phyloP scores from a whole-genome alignment of 768 basidiomycete species.

The Holtermannia corniformis region DNA sequence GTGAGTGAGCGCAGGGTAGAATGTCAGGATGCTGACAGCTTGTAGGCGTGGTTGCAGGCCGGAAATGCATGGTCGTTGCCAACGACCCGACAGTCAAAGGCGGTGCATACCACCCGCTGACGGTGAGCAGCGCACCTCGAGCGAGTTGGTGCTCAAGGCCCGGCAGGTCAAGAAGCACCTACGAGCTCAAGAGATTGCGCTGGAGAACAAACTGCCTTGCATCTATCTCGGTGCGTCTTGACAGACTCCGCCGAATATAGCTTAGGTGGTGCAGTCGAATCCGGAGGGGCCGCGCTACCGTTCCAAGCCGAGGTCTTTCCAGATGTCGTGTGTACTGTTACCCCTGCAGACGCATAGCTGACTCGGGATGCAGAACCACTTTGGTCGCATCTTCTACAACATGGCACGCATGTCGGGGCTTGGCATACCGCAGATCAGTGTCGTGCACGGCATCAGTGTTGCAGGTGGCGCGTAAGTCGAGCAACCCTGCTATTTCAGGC shows the following conservation, averaged over 20 bases:
- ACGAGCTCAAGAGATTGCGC: constrained; percentile 87
- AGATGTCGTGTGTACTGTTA: constrained; percentile 47
- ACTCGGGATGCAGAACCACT: constrained; percentile 55
- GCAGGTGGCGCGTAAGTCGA: constrained; percentile 82
- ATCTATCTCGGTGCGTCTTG: constrained; percentile 71
- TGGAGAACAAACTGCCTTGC: constrained; percentile 79
- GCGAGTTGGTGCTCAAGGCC: too few species aligned
- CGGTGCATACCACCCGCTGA: constrained; percentile 82
- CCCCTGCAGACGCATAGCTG: not conserved
- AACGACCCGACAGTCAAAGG: constrained; percentile 93
- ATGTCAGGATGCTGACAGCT: not conserved
- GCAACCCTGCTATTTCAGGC: not conserved
- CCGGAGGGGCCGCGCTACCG: constrained; percentile 84
- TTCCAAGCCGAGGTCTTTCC: constrained; percentile 90
- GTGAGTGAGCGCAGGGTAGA: constrained; percentile 1
- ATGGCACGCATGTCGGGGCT: constrained; percentile 87
- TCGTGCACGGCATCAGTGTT: constrained; percentile 90
- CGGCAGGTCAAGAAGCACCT: constrained; percentile 87
- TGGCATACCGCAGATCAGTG: constrained; percentile 80
- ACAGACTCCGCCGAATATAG: not conserved
- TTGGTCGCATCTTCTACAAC: constrained; percentile 93
- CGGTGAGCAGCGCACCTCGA: constrained; percentile 44
- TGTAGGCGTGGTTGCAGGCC: constrained; percentile 59
- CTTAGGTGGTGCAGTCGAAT: constrained; percentile 61
- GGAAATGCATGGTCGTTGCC: constrained; percentile 80